These are phyloP conservation scores for Metschnikowia reukaufii DNA, from an alignment of 805 yeast genomes.

Conservation along the genomic window DNA sequence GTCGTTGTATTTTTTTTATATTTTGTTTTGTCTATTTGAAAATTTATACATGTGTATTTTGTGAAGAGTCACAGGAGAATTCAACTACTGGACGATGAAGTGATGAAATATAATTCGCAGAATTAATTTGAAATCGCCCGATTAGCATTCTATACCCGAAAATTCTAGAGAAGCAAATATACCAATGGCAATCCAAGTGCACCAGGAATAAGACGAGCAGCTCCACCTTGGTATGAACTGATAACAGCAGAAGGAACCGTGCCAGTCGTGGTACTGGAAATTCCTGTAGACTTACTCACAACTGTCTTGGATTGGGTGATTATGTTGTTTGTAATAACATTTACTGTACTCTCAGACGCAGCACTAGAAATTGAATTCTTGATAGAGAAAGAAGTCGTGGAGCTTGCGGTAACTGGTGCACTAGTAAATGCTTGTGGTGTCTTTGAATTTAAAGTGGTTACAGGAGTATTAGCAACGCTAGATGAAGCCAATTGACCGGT, in stretches of 20 bases:
- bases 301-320: conserved; percentile 33
- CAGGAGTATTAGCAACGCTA: neutral
- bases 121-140: too few relatives aligned
- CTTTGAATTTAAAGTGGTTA: neutral
- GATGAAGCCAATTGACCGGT: conserved; percentile 4
- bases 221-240: conserved; percentile 32
- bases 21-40: neutral
- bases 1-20: neutral
- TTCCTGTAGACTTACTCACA: conserved; percentile 8
- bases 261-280: neutral
- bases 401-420: neutral
- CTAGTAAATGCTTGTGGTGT: too few relatives aligned
- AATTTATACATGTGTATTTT: too few relatives aligned
- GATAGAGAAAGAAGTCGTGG: neutral
- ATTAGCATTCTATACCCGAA: too few relatives aligned
- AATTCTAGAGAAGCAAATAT: conserved; percentile 17
- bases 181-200: conserved; percentile 25
- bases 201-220: conserved; percentile 26
- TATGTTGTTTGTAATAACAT: conserved; percentile 45
- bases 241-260: conserved; percentile 8
- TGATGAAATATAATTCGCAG: too few relatives aligned
- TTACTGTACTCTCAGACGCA: conserved; percentile 24
- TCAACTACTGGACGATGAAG: too few relatives aligned
- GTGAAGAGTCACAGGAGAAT: too few relatives aligned
- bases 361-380: conserved; percentile 3